These are phyloP conservation scores for Akanthomyces lecanii DNA, from an alignment of 2,329 filamentous ascomycete genomes.

Conservation along the genomic window DNA sequence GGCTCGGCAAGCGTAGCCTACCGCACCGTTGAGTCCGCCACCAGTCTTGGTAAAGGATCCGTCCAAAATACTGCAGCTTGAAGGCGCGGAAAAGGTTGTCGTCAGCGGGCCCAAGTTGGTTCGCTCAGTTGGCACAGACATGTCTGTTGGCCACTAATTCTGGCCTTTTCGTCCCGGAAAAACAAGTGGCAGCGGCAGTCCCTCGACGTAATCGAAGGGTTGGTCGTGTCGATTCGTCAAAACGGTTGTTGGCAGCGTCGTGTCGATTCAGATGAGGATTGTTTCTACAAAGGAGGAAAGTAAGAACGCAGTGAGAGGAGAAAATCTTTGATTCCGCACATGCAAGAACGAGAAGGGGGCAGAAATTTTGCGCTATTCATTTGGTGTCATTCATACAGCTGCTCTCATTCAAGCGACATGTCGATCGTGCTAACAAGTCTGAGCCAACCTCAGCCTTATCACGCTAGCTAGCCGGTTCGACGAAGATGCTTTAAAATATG, in stretches of 20 bases:
- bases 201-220: too few species aligned
- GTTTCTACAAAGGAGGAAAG: too few species aligned
- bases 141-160: background rate
- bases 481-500: background rate
- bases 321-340: background rate
- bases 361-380: background rate
- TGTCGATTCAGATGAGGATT: too few species aligned
- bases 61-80: too few species aligned
- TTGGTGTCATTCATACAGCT: background rate
- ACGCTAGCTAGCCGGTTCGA: background rate
- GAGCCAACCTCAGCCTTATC: background rate
- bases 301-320: too few species aligned
- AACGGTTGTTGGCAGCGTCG: too few species aligned
- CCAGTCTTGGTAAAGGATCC: too few species aligned
- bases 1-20: too few species aligned
- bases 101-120: background rate
- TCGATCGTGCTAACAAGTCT: background rate
- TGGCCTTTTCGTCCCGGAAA: too few species aligned
- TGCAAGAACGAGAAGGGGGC: background rate
- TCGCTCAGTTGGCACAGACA: background rate
- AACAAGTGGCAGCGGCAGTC: too few species aligned
- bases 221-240: background rate
- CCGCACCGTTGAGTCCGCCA: too few species aligned
- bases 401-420: background rate
- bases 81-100: background rate